Base-by-base conservation (phyloP, 2,329 filamentous ascomycete species). In the Juglanconis sp. region DNA sequence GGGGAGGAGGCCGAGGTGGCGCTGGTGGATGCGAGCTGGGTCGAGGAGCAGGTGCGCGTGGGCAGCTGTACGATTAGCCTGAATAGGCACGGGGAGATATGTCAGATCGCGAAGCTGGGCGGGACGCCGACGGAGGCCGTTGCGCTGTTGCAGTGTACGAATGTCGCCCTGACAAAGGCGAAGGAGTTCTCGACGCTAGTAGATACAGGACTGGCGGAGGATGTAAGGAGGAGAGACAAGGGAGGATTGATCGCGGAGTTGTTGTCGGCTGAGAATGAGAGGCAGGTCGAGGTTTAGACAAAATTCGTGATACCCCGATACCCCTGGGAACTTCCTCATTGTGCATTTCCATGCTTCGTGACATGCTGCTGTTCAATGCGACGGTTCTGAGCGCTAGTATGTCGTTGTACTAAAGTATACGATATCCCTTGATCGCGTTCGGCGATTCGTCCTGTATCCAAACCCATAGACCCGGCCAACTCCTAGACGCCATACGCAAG, bases 81-180 rank as follows among this genome's bases (percentile, higher is more conserved):
- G 74, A 96, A 97, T 75, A 87, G 87, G 70, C 89, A 93, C 69
- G 93, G 93, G 31, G 93, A 97, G 77, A 85, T 97, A 46, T 96
- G 92, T 69, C 91, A 96, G 74, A 85, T 97, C 62, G 88, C 92
- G 35, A 99, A 99, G 78, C 85, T 95, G 61, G 93, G 94, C 31
- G 95, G 95, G 32, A 82, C 85, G 24, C 84, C 92, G 0, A 84
- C 96, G 11, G 91, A 97, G 72, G 92, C 93, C 2, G 78, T 93
- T 62, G 79, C 84, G 38, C 77, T 98, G 66, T 78, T 99, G 66
- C 85, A 87, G 67, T 96, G 91, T 75, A 87, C 89, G 1, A 87
- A 83, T 58, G 76, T 88, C 60, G 92, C 93, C 10, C 73, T 94
- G 71, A 81, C 83, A 63, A 96, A 93, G 76, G 91, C 91, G 24